A percentile compares a stretch with the other conserved stretches of the same genome.
These are phyloP conservation scores for Scenedesmus sp. DNA, from an alignment of 163 green algal species.

Conservation along the genomic window DNA sequence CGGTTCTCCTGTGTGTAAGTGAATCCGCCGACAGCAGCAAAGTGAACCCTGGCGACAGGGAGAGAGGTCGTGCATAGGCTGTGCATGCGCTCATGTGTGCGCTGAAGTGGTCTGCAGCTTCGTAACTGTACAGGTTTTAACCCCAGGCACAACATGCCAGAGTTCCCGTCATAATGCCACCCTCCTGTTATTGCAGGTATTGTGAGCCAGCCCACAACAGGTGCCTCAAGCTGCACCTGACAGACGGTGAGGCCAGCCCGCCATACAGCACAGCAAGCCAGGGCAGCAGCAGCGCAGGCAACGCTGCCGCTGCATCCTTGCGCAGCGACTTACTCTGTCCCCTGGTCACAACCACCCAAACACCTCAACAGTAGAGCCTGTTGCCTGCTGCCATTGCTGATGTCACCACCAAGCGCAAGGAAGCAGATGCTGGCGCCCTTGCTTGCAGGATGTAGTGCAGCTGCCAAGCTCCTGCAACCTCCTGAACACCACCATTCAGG, in stretches of 20 bases:
- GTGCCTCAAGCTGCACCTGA: slow-evolving; percentile 81
- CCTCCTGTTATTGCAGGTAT: slow-evolving; percentile 42
- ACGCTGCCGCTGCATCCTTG: too few species aligned
- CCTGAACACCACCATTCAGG: too few species aligned
- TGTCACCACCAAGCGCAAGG: too few species aligned
- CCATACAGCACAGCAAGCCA: too few species aligned
- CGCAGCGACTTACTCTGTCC: too few species aligned
- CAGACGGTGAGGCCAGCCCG: slow-evolving; percentile 78
- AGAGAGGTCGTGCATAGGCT: neutral
- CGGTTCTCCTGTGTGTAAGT: neutral
- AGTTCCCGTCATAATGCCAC: neutral
- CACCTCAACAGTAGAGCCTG: too few species aligned
- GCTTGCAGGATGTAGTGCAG: too few species aligned
- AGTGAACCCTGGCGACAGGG: neutral
- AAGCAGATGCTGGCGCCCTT: too few species aligned
- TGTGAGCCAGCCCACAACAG: slow-evolving; percentile 45
- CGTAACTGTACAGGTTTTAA: slow-evolving; percentile 20
- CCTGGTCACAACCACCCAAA: too few species aligned
- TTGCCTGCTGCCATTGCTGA: too few species aligned
- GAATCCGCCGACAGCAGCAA: neutral
- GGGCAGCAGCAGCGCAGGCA: too few species aligned
- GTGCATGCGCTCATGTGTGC: neutral
- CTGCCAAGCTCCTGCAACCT: too few species aligned
- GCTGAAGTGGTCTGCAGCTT: neutral
- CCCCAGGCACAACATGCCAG: neutral